Conservation (phyloP, 306 rosid species). For the Prunus armeniaca region DNA sequence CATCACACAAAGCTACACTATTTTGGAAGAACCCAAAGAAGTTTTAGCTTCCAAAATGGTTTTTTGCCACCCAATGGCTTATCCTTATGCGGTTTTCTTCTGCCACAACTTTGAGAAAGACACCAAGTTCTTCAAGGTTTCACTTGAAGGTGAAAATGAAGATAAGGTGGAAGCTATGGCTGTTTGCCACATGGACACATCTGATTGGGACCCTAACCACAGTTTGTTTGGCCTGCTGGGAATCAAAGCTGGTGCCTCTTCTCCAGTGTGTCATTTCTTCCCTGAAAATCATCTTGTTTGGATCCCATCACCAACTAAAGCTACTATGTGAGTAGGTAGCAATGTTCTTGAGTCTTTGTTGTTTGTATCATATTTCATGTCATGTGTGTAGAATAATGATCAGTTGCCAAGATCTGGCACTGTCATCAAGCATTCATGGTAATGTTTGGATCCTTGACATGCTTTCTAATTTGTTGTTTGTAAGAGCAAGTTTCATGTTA, state of each 20-base stretch:
- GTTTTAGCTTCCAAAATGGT: constrained; percentile 52
- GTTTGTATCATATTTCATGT: neutral
- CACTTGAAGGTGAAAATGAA: constrained; percentile 42
- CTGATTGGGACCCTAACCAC: constrained; percentile 49
- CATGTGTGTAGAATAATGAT: constrained; percentile 3
- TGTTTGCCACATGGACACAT: constrained; percentile 57
- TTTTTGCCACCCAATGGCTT: constrained; percentile 49
- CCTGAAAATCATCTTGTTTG: constrained; percentile 55
- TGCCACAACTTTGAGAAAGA: constrained; percentile 49
- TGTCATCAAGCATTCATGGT: neutral
- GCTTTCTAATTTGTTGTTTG: neutral
- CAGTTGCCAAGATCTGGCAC: neutral
- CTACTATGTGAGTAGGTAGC: constrained; percentile 17
- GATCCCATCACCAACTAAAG: constrained; percentile 37
- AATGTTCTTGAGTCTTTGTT: neutral
- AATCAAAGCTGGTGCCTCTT: constrained; percentile 31
- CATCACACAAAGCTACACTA: constrained; percentile 39
- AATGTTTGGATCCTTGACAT: neutral
- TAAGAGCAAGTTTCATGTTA: neutral
- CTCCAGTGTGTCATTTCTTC: constrained; percentile 58
- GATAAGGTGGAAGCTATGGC: constrained; percentile 50
- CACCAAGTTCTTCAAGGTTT: constrained; percentile 53
- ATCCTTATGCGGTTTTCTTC: constrained; percentile 49
- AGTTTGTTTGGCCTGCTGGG: constrained; percentile 35
- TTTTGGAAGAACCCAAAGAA: constrained; percentile 39